These are phyloP conservation scores for Ceratocystis variospora DNA, from an alignment of 2,329 filamentous ascomycete species.

Conservation along the genomic window DNA sequence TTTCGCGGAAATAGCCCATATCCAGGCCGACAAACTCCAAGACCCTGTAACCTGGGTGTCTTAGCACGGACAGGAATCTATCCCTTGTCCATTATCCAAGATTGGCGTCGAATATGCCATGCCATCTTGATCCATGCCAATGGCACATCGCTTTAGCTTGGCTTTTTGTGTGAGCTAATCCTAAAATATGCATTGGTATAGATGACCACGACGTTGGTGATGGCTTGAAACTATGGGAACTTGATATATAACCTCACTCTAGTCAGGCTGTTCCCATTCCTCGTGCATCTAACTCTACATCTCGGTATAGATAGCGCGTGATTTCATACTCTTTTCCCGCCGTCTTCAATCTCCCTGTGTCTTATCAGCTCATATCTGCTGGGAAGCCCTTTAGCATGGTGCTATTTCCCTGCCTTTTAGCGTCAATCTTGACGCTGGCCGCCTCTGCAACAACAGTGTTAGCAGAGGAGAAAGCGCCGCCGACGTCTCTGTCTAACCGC, in stretches of 20 bases:
- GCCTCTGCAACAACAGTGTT: conserved; percentile 23
- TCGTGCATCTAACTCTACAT: neutral
- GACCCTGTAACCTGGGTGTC: neutral
- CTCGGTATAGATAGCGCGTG: neutral
- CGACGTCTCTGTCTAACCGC: conserved; percentile 29
- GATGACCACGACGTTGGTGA: too few species aligned
- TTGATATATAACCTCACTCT: neutral
- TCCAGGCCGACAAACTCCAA: neutral
- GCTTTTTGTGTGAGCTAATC: neutral
- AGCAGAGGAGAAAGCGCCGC: neutral
- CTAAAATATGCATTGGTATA: neutral
- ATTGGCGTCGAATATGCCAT: neutral
- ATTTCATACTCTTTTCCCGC: neutral
- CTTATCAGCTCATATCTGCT: neutral
- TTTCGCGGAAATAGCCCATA: neutral
- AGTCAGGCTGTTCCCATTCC: neutral
- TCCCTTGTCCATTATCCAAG: neutral
- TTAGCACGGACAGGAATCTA: too few species aligned
- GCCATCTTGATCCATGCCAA: neutral
- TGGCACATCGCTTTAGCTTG: neutral
- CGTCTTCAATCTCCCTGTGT: neutral
- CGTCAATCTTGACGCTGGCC: conserved; percentile 28
- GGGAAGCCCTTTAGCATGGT: conserved; percentile 23
- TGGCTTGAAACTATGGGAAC: neutral
- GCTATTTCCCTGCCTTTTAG: conserved; percentile 27